Base-by-base conservation (phyloP, 805 yeast genomes). In the Candida sonorensis region DNA sequence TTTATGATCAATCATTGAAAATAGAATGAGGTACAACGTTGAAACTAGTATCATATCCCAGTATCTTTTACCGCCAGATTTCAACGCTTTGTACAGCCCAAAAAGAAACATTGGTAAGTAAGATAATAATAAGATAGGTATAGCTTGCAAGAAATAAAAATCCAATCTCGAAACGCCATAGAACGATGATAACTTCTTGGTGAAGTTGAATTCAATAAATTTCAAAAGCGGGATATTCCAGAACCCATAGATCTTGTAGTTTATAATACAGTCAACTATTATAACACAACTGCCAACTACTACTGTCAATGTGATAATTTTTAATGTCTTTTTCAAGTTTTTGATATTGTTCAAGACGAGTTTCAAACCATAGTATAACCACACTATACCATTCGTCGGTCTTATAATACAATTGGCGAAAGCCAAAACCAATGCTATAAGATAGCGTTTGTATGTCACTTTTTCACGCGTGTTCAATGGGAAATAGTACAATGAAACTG, bases 161-260 rank as follows among this genome's bases (percentile, higher is more conserved):
- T 81, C 83, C 77, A 86, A 70, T 13, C 94, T 81, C 13, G 92
- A 77, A 0, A 67, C 61, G 0, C 99, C 99, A 56, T 92, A 92
- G 47, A 88, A 87, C 4, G 73, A 64, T 3, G 95, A 80, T 13
- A 85, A 61, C 14, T 83, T 76, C 27, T 75, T 74, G 10, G 80
- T 54, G n/a, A 81, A 69, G 50, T 88, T 88, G 63, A 88, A 88
- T 47, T 79, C 74, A 33, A 84, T 42, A 48, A 88, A 88, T 42
- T 77, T 75, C 51, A 69, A 58, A 1, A 79, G 42, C 3, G 97
- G 95, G 26, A 82, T 62, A 0, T 72, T 69, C 37, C 67, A 44
- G 17, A 57, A 40, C 0, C 69, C 67, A 51, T 84, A 87, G 51
- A 77, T 85, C 36, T 50, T 53, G 35, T 60, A 71, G 54, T 88